Evolutionary conservation across 352 stramenopile genomes (phyloP), one percentile per base, ranked within the genome.

Genomic region (Pythium scleroteichum): DNA sequence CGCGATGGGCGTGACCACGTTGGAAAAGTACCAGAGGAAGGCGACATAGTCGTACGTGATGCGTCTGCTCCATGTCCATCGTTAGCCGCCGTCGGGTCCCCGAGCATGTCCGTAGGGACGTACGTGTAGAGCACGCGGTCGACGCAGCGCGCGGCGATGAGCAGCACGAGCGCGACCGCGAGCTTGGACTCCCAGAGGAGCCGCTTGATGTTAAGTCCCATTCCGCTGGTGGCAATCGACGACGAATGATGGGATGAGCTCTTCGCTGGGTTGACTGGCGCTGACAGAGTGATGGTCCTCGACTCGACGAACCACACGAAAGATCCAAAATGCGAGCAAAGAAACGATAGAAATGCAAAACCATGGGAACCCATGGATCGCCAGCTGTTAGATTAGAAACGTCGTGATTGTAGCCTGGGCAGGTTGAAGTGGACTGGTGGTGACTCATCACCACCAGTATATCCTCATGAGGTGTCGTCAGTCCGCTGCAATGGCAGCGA

Each of bases 1-100:
- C 14, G 79, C 76, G 33, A 94, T 68, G 40, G 82, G 80, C 26
- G 90, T 75, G 63, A 96, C 88, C 35, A 93, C 72, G 61, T 94
- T 92, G 29, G 79, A 82, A 33, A 94, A 94, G 66, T 94, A 96
- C 85, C 85, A 96, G 12, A 95, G 78, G 63, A 92, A 95, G 20
- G 76, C 72, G n/a, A 75, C 86, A 70, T 95, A 95, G 58, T 92
- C 83, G 61, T 92, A 95, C 59, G 85, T 92, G 61, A 95, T 90
- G 55, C 85, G 85, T 27, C 84, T 92, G 71, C 66, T 63, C 2
- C 42, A 53, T 4, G 4, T 52, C 38, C 48, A 6, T 35, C 5
- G 29, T 35, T 5, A 35, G 29, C 29, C 5, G 29, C 29, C 5
- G 5, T 35, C 29, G 29, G 10, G 5, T 10, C 29, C 29, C 10